Conservation (phyloP, 768 basidiomycete species). For the Tephrocybe sp. region DNA sequence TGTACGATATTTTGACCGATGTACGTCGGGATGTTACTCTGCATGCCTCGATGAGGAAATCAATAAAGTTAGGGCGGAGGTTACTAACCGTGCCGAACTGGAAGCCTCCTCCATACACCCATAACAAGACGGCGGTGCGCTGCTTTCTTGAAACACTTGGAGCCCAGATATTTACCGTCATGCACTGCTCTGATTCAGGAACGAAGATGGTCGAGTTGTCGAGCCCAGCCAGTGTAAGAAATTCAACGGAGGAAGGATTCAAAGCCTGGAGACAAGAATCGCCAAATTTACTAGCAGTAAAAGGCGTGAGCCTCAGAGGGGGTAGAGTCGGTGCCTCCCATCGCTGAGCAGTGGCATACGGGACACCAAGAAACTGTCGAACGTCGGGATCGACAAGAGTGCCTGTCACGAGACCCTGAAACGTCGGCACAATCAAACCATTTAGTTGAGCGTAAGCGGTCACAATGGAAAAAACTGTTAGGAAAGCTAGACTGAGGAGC, state of each 20-base stretch:
- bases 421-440: constrained; percentile 27
- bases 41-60: neutral
- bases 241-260: constrained; percentile 20
- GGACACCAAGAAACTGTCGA: constrained; percentile 37
- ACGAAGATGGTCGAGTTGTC: constrained; percentile 23
- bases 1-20: constrained; percentile 32
- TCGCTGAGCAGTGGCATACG: constrained; percentile 32
- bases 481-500: neutral
- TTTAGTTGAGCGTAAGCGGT: constrained; percentile 1
- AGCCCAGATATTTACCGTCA: constrained; percentile 39
- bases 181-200: constrained; percentile 35
- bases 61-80: neutral
- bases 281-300: constrained; percentile 30
- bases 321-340: constrained; percentile 32
- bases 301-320: constrained; percentile 16
- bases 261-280: constrained; percentile 32
- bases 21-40: constrained; percentile 33
- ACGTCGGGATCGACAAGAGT: constrained; percentile 26
- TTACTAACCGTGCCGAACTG: constrained; percentile 34
- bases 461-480: neutral
- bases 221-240: constrained; percentile 24
- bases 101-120: constrained; percentile 42
- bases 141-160: constrained; percentile 32
- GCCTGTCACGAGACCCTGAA: constrained; percentile 32
- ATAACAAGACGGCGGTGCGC: constrained; percentile 33